These are phyloP conservation scores for Fomes fomentarius DNA, from an alignment of 1,284 basidiomycete species.

Conservation along the genomic window DNA sequence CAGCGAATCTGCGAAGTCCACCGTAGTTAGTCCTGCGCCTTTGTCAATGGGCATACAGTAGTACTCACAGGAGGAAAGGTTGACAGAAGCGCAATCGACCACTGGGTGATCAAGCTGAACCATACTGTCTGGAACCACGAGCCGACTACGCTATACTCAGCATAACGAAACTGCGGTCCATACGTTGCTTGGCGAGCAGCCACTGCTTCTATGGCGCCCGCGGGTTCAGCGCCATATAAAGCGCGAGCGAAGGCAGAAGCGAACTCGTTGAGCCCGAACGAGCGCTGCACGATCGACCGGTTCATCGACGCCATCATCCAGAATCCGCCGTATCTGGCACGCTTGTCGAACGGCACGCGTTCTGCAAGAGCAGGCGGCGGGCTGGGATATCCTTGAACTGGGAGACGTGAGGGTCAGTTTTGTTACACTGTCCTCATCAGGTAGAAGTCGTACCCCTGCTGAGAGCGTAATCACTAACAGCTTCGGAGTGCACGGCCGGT, in stretches of 20 bases:
- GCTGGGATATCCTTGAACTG: conserved; percentile 47
- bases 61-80: neutral
- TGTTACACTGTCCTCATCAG: neutral
- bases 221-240: neutral
- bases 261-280: conserved; percentile 72
- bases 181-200: conserved; percentile 43
- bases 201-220: conserved; percentile 18
- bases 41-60: neutral
- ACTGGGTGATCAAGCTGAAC: conserved; percentile 39
- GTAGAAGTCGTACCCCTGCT: conserved; percentile 55
- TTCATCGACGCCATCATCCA: conserved; percentile 71
- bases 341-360: conserved; percentile 48
- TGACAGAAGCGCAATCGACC: conserved; percentile 15
- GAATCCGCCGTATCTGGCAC: conserved; percentile 53
- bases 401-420: neutral
- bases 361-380: conserved; percentile 47
- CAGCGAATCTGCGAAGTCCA: conserved; percentile 57
- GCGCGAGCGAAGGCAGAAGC: conserved; percentile 1
- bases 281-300: conserved; percentile 73
- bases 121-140: conserved; percentile 41
- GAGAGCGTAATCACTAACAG: conserved; percentile 49
- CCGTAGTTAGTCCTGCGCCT: too few species aligned
- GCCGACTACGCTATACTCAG: conserved; percentile 63
- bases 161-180: conserved; percentile 72
- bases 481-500: conserved; percentile 17